These are phyloP conservation scores for Xanthoceras sorbifolium DNA, from an alignment of 345 rosid species.

Conservation along the genomic window DNA sequence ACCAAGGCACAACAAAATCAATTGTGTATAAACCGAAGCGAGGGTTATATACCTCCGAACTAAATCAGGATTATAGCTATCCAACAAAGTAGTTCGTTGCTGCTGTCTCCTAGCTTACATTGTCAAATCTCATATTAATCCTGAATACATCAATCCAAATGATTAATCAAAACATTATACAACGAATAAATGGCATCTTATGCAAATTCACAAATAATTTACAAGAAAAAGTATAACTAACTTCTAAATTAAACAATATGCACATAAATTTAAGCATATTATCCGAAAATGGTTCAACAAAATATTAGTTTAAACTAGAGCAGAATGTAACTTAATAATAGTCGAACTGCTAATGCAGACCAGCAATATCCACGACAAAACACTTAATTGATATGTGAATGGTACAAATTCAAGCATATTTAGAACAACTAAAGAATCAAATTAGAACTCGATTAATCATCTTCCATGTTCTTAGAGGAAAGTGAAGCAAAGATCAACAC, in stretches of 20 bases:
- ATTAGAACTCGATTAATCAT: background rate
- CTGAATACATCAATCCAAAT: too few relatives aligned
- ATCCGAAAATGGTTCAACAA: background rate
- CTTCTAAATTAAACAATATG: background rate
- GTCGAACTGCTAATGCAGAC: background rate
- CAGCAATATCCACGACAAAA: background rate
- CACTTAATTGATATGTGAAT: background rate
- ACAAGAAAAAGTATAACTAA: background rate
- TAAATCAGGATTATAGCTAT: background rate
- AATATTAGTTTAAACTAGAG: background rate
- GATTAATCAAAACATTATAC: background rate
- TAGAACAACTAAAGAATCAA: background rate
- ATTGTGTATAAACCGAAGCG: background rate
- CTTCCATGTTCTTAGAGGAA: background rate
- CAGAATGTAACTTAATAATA: background rate
- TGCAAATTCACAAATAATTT: background rate
- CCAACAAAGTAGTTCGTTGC: background rate
- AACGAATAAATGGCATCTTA: background rate
- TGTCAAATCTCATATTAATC: too few relatives aligned
- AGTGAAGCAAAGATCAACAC: background rate
- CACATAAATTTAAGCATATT: background rate
- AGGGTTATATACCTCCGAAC: background rate
- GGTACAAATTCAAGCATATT: background rate
- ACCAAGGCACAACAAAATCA: background rate
- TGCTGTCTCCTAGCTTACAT: too few relatives aligned